These are phyloP conservation scores for Volvox africanus DNA, from an alignment of 139 green algal species.

Conservation along the genomic window DNA sequence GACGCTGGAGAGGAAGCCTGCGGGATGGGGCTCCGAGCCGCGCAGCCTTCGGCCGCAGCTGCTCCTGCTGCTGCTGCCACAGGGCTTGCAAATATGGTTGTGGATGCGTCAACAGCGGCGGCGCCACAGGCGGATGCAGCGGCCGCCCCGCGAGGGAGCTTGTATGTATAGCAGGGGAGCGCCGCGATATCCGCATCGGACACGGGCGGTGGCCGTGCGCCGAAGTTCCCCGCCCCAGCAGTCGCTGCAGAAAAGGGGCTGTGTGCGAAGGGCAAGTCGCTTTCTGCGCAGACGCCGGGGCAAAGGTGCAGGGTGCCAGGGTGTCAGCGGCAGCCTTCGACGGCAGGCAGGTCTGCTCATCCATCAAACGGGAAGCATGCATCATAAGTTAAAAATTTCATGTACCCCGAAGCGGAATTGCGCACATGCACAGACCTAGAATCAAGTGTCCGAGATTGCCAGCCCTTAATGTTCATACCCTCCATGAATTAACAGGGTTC, in stretches of 20 bases:
- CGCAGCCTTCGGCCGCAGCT: not conserved
- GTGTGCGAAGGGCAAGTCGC: not conserved
- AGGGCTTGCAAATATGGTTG: not conserved
- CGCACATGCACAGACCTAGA: no score
- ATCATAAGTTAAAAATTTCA: no score
- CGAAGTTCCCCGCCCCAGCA: not conserved
- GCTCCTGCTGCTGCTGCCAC: not conserved
- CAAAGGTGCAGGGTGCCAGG: no score
- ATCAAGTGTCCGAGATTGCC: no score
- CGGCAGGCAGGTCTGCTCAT: no score
- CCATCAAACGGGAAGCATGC: no score
- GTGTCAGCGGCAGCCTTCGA: no score
- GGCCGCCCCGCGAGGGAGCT: not conserved
- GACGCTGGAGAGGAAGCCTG: no score
- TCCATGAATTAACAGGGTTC: not conserved
- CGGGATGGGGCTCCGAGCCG: not conserved
- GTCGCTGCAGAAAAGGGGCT: not conserved
- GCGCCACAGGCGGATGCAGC: not conserved
- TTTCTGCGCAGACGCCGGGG: no score
- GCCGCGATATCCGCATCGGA: constrained; percentile 4
- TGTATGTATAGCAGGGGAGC: constrained; percentile 24
- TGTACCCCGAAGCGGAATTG: no score
- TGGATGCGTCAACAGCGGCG: not conserved
- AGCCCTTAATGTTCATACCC: no score
- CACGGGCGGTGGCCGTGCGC: not conserved